These are phyloP conservation scores for Sporothrix pseudoabietina DNA, from an alignment of 2,329 filamentous ascomycete species.

Conservation along the genomic window DNA sequence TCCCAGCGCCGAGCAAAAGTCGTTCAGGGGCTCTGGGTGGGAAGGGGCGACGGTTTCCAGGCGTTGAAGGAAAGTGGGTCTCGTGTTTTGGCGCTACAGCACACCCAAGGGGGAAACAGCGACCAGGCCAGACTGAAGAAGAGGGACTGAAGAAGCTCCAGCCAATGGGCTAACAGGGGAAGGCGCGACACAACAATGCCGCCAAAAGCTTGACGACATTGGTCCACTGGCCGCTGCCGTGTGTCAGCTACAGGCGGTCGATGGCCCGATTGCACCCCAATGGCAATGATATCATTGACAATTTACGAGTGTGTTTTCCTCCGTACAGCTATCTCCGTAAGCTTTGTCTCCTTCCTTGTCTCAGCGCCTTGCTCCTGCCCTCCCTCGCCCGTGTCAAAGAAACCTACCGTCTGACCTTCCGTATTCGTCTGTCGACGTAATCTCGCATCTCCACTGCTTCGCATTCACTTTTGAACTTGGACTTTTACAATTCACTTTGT, in stretches of 20 bases:
- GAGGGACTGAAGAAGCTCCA: background rate
- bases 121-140: background rate
- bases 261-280: background rate
- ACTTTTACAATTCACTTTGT: background rate
- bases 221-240: slow-evolving; percentile 6
- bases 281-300: slow-evolving; percentile 30
- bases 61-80: slow-evolving; percentile 5
- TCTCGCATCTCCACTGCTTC: slow-evolving; percentile 3
- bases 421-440: background rate
- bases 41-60: background rate
- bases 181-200: slow-evolving; percentile 18
- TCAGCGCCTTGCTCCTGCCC: slow-evolving; percentile 9
- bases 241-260: slow-evolving; percentile 2
- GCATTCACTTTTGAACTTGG: background rate
- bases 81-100: slow-evolving; percentile 5
- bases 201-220: slow-evolving; percentile 24
- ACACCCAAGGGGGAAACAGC: background rate
- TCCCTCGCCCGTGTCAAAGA: slow-evolving; percentile 11
- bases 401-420: slow-evolving; percentile 3
- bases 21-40: background rate
- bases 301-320: background rate
- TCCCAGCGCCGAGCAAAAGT: slow-evolving; percentile 23
- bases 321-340: background rate
- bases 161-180: slow-evolving; percentile 26
- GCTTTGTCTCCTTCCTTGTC: background rate